phyloP scores from a whole-genome alignment of 768 basidiomycete species.

The Suillus spraguei region DNA sequence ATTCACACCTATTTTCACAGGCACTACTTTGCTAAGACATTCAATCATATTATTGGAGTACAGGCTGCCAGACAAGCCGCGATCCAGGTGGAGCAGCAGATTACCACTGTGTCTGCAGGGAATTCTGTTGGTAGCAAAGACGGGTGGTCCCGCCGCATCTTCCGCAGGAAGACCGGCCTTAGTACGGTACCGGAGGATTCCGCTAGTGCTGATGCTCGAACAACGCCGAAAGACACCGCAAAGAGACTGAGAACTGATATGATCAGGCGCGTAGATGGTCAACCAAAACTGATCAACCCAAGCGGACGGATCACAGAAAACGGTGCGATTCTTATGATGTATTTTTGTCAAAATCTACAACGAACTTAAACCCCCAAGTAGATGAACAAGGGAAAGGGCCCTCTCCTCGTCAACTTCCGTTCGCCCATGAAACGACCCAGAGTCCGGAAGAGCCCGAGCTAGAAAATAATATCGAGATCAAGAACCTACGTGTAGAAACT shows the following conservation, averaged over 20 bases:
- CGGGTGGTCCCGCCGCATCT: constrained; percentile 32
- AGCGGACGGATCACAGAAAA: constrained; percentile 70
- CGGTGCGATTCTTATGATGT: constrained; percentile 27
- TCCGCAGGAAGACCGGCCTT: constrained; percentile 26
- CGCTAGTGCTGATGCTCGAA: constrained; percentile 19
- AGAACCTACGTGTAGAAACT: constrained; percentile 6
- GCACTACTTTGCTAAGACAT: constrained; percentile 71
- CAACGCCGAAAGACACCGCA: constrained; percentile 24
- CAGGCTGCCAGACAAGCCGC: constrained; percentile 37
- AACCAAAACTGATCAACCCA: constrained; percentile 71
- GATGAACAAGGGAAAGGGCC: constrained; percentile 6
- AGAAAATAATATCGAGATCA: not conserved
- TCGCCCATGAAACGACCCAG: constrained; percentile 1
- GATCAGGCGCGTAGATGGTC: constrained; percentile 74
- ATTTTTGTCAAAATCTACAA: constrained; percentile 14
- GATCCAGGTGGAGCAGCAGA: constrained; percentile 22
- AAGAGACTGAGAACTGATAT: constrained; percentile 61
- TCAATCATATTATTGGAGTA: constrained; percentile 56
- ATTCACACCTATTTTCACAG: constrained; percentile 37
- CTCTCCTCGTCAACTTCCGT: constrained; percentile 11
- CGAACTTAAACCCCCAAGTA: constrained; percentile 3
- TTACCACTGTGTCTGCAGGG: constrained; percentile 21
- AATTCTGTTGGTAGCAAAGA: constrained; percentile 15
- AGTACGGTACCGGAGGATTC: constrained; percentile 29
- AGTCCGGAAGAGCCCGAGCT: constrained; percentile 8